Percentiles rank a stretch among this genome's conserved stretches.
Evolutionary conservation across 495 filamentous ascomycete species (phyloP).

Genomic region (Neurospora terricola): DNA sequence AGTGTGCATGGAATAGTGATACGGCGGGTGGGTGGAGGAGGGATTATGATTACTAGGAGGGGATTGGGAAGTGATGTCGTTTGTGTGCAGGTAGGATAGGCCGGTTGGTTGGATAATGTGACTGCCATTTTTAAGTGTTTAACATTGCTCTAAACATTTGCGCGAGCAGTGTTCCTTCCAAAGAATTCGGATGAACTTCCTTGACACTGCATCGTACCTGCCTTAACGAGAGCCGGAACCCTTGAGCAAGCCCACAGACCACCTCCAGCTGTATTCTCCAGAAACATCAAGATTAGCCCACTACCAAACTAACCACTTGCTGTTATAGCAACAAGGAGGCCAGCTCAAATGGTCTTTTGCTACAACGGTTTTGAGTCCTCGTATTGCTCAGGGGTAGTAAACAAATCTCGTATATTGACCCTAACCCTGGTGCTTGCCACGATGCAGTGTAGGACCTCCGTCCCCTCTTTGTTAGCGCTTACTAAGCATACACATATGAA

Average conservation of each 20-base stretch:
- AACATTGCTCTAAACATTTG: not conserved
- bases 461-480: too few relatives aligned
- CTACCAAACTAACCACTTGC: not conserved
- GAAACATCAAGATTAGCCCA: not conserved
- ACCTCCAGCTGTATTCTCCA: not conserved
- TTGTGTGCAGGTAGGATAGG: not conserved
- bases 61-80: not conserved
- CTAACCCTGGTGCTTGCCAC: not conserved
- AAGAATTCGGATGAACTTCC: not conserved
- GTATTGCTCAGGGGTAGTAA: not conserved
- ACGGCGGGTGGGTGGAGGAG: not conserved
- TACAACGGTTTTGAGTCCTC: not conserved
- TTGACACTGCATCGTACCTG: not conserved
- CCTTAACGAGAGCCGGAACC: not conserved
- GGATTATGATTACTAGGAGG: not conserved
- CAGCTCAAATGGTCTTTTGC: not conserved
- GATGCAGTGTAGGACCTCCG: not conserved
- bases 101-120: not conserved
- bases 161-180: not conserved
- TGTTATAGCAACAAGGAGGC: not conserved
- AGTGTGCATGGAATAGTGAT: not conserved
- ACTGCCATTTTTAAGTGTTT: not conserved
- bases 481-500: too few relatives aligned
- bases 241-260: not conserved
- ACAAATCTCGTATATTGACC: not conserved